Evolutionary conservation across 1,284 basidiomycete species (phyloP).

Genomic region (Boletus semigastroideus): DNA sequence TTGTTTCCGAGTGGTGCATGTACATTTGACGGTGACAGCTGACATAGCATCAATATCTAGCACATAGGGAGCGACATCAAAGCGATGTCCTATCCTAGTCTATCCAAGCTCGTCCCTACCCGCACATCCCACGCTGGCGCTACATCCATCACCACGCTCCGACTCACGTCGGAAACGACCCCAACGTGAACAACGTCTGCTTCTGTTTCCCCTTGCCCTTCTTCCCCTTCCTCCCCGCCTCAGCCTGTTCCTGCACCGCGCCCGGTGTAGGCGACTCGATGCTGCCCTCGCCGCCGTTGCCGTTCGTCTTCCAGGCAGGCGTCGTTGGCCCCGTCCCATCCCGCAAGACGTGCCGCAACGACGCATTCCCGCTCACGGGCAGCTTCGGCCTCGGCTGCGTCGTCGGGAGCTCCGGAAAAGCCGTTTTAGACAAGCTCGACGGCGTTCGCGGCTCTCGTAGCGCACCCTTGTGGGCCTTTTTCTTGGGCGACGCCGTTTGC

Average conservation of each 20-base stretch:
- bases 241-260: conserved; percentile 2
- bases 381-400: conserved; percentile 46
- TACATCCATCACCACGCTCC: no score
- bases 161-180: conserved; percentile 56
- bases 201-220: conserved; percentile 84
- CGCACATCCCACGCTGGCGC: no score
- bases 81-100: no score
- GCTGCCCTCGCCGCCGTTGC: neutral
- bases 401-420: conserved; percentile 73
- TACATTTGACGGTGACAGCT: no score
- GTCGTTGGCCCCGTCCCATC: conserved; percentile 42
- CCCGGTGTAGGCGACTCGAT: neutral
- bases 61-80: no score
- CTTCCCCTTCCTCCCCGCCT: conserved; percentile 51
- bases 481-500: conserved; percentile 15
- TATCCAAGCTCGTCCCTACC: no score
- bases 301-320: conserved; percentile 48
- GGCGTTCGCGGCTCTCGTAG: conserved; percentile 26
- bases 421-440: conserved; percentile 51
- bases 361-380: conserved; percentile 62
- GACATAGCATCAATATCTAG: no score
- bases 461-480: conserved; percentile 7
- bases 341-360: conserved; percentile 71
- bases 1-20: no score
- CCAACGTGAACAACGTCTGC: conserved; percentile 76